phyloP scores from a whole-genome alignment of 2,329 filamentous ascomycete genomes.

The Colletotrichum sp. region DNA sequence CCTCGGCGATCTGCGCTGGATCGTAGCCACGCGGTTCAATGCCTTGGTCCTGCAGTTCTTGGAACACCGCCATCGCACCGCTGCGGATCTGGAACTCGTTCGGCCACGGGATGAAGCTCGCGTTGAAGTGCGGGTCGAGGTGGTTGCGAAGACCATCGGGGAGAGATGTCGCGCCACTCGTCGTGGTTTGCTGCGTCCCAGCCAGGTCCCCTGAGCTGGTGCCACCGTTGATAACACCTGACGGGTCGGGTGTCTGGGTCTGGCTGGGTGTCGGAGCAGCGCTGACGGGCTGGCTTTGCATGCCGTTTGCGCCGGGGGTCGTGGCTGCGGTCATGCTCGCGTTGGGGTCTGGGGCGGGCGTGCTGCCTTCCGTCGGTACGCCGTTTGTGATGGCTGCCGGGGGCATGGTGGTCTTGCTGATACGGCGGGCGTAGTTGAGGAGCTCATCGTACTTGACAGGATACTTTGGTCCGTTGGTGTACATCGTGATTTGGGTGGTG shows the following conservation, averaged over 20 bases:
- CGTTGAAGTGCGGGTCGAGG: conserved; percentile 60
- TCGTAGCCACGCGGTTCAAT: conserved; percentile 67
- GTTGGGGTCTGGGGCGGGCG: conserved; percentile 15
- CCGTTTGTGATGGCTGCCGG: conserved; percentile 58
- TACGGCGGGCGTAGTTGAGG: conserved; percentile 78
- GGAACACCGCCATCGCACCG: conserved; percentile 70
- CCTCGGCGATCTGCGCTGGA: conserved; percentile 58
- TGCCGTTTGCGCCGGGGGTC: conserved; percentile 12
- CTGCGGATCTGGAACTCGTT: conserved; percentile 70
- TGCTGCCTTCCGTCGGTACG: conserved; percentile 25
- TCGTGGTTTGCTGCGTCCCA: conserved; percentile 36
- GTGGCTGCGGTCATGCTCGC: conserved; percentile 12
- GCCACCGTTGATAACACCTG: conserved; percentile 10
- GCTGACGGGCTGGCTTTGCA: conserved; percentile 23
- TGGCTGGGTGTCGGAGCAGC: conserved; percentile 26
- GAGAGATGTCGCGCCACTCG: conserved; percentile 42
- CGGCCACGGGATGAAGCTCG: conserved; percentile 80
- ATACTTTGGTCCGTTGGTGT: conserved; percentile 55
- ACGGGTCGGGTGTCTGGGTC: conserved; percentile 23
- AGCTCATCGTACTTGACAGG: conserved; percentile 74
- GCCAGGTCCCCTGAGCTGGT: conserved; percentile 26
- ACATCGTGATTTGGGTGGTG: conserved; percentile 62
- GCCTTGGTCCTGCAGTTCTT: conserved; percentile 66
- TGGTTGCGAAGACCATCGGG: conserved; percentile 54
- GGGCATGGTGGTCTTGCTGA: conserved; percentile 80